Conservation (phyloP, 768 basidiomycete species). For the Aureoboletus auriporus region DNA sequence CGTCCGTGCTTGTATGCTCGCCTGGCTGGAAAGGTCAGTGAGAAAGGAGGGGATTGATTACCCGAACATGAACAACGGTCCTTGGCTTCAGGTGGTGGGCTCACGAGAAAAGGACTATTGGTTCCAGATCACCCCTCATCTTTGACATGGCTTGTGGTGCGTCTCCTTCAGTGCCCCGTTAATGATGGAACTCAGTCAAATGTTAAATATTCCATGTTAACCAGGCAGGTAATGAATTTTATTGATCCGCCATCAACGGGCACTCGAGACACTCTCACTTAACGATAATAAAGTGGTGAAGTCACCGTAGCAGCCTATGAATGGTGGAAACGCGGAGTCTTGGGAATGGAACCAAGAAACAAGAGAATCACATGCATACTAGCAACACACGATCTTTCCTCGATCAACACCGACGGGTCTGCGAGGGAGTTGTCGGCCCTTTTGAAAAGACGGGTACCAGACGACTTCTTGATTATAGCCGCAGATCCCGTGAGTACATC, state of each 20-base stretch:
- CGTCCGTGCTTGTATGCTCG: slow-evolving; percentile 49
- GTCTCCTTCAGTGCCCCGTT: neutral
- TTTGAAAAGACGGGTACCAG: slow-evolving; percentile 6
- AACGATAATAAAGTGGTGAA: slow-evolving; percentile 48
- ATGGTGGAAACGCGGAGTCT: slow-evolving; percentile 49
- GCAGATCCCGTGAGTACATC: slow-evolving; percentile 23
- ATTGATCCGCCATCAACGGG: slow-evolving; percentile 20
- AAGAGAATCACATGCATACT: neutral
- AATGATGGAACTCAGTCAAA: neutral
- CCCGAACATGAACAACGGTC: slow-evolving; percentile 11
- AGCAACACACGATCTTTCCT: neutral
- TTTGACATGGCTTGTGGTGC: slow-evolving; percentile 30
- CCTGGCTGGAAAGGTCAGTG: slow-evolving; percentile 49
- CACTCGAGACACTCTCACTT: neutral
- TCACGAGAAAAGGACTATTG: slow-evolving; percentile 10
- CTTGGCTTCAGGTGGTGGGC: slow-evolving; percentile 21
- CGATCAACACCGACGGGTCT: neutral
- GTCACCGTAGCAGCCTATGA: slow-evolving; percentile 55
- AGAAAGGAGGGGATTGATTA: neutral
- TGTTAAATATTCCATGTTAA: neutral
- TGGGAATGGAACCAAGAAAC: slow-evolving; percentile 20
- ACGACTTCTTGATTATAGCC: slow-evolving; percentile 17
- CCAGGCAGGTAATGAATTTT: slow-evolving; percentile 22
- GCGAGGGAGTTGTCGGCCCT: neutral
- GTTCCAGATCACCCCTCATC: slow-evolving; percentile 17